Evolutionary conservation across 2,329 filamentous ascomycete species (phyloP), one percentile per base, ranked within the genome.

Genomic region (Tothia fuscella): DNA sequence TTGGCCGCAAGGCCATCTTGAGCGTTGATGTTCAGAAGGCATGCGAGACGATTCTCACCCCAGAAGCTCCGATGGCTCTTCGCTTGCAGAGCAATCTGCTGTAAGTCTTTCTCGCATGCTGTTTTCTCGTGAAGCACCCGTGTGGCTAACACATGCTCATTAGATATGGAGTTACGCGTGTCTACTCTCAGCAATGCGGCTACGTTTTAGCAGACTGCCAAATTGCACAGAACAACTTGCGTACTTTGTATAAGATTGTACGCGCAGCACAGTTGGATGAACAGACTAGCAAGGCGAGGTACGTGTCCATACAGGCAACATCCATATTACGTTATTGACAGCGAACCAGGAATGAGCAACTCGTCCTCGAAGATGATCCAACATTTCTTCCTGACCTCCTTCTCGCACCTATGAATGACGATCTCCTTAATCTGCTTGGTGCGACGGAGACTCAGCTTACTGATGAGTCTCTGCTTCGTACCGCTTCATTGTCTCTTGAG

Each of bases 51-150:
- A 94, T 98, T 56, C 75, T 84, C 28, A 72, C 84, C 43, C 87
- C 83, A 52, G 83, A 80, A 5, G 85, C 83, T 2, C 91, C 91
- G 2, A 80, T 98, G 63, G 89, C 91, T 4, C 63, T 98, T 49
- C 80, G 91, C 26, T 72, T 98, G 17, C 89, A 96, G 56, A 82
- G 87, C 13, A 95, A 80, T 51, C 70, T 98, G 14, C 75, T 98
- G 75, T 81, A 56, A 56, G 70, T 53, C 25, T 17, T n/a, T 12
- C 24, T 13, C 16, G 20, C 25, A 40, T 33, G 29, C 35, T 33
- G 20, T 44, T 13, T 14, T 32, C 25, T 43, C 10, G 26, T 10
- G 26, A 12, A 20, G 6, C 38, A 3, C 50, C 42, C 7, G 17
- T 26, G 6, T 25, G 5, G 4, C 12, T 28, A 25, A 39, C 3